Conservation (phyloP, 2,329 filamentous ascomycete genomes). For the Neobulgaria alba region DNA sequence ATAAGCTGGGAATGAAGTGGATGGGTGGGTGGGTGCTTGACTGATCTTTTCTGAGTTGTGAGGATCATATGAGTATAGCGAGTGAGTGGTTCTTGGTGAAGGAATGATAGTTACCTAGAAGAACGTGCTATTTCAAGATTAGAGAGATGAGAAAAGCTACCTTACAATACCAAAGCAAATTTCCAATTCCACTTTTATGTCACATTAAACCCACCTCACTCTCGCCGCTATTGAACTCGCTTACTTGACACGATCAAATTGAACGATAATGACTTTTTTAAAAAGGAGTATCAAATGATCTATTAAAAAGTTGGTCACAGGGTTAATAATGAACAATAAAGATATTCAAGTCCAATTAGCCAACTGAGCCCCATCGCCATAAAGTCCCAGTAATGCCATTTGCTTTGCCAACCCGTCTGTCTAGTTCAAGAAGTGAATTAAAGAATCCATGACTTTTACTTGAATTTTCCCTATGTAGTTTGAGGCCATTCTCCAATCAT, state of each 20-base stretch:
- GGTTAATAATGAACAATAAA: too few relatives aligned
- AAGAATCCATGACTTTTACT: constrained; percentile 9
- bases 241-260: too few relatives aligned
- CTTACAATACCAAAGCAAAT: not conserved
- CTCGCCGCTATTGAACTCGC: too few relatives aligned
- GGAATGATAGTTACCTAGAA: not conserved
- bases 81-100: too few relatives aligned
- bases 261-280: not conserved
- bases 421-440: constrained; percentile 7
- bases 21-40: too few relatives aligned
- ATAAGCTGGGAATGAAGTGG: too few relatives aligned
- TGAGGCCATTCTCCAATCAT: not conserved
- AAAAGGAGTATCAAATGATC: constrained; percentile 13
- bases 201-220: too few relatives aligned
- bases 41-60: constrained; percentile 3
- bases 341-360: too few relatives aligned
- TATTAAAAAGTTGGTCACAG: constrained; percentile 23
- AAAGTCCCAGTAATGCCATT: too few relatives aligned
- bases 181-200: not conserved
- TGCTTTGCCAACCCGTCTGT: constrained; percentile 3
- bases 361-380: too few relatives aligned
- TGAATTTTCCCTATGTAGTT: constrained; percentile 1
- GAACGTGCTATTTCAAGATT: not conserved
- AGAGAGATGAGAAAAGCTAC: not conserved
- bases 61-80: constrained; percentile 3